A percentile compares a stretch with the other conserved stretches of the same genome.
Conservation (phyloP, 2,329 filamentous ascomycete species). For the Colletotrichum sp. region DNA sequence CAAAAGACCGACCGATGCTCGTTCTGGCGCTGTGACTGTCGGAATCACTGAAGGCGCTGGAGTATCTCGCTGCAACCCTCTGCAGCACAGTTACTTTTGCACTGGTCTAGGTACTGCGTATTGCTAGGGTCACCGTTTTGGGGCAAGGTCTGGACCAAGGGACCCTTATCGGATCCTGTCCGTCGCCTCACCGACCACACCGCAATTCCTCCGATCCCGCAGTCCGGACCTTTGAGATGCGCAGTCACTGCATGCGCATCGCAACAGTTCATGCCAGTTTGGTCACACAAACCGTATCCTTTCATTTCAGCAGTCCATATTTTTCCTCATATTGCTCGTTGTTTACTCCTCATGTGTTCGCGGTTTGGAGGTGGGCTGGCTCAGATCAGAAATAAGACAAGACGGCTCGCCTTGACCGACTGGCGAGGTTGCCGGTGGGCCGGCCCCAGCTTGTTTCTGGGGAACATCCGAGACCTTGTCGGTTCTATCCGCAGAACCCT, state of each 20-base stretch:
- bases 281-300: background rate
- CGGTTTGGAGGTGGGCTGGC: background rate
- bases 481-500: background rate
- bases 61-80: background rate
- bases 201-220: constrained; percentile 3
- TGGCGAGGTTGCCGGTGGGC: background rate
- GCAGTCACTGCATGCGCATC: background rate
- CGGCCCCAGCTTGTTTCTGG: background rate
- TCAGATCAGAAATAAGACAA: background rate
- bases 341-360: background rate
- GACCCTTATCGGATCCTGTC: background rate
- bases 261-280: background rate
- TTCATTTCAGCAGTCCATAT: background rate
- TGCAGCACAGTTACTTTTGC: background rate
- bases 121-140: background rate
- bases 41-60: background rate
- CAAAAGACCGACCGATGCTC: background rate
- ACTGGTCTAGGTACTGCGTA: background rate
- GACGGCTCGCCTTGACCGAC: background rate
- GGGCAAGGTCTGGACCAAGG: background rate
- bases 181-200: constrained; percentile 12
- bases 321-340: background rate
- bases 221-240: background rate
- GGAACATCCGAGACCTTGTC: background rate
- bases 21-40: background rate